These are phyloP conservation scores for Aspergillus jensenii DNA, from an alignment of 2,329 filamentous ascomycete genomes.

Conservation along the genomic window DNA sequence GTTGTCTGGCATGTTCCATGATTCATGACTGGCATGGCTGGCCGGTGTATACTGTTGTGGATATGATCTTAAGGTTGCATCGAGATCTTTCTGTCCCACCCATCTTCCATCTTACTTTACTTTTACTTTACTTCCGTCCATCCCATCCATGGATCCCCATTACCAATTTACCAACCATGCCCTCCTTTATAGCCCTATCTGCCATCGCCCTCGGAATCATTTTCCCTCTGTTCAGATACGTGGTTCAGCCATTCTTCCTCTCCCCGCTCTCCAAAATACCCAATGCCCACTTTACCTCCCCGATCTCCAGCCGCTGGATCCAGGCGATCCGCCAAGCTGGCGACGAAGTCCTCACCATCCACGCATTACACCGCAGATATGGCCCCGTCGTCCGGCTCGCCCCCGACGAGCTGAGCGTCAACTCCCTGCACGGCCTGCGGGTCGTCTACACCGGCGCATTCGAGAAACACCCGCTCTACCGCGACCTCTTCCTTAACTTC, in stretches of 20 bases:
- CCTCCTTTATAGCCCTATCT: not conserved
- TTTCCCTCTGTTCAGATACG: constrained; percentile 21
- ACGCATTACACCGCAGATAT: constrained; percentile 53
- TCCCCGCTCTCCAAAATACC: constrained; percentile 64
- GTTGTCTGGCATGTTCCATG: too few relatives aligned
- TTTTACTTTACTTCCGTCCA: not conserved
- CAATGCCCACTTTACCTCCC: constrained; percentile 61
- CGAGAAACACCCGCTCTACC: constrained; percentile 67
- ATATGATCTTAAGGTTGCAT: too few relatives aligned
- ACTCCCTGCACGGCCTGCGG: constrained; percentile 56
- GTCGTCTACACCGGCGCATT: constrained; percentile 68
- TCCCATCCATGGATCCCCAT: not conserved
- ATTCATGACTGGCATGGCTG: too few relatives aligned
- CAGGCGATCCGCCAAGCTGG: constrained; percentile 53
- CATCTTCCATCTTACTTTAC: too few relatives aligned
- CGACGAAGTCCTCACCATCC: constrained; percentile 59
- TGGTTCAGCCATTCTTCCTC: constrained; percentile 39
- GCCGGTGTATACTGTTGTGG: too few relatives aligned
- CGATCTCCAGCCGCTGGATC: constrained; percentile 64
- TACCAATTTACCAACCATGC: not conserved
- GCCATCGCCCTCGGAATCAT: not conserved
- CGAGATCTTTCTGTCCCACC: too few relatives aligned
- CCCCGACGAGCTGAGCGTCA: constrained; percentile 65
- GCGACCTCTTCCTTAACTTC: constrained; percentile 64
- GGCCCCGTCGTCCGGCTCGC: constrained; percentile 62